Percentiles rank a stretch among this genome's conserved stretches.
Conservation (phyloP, 306 rosid genomes). For the Prunus fruticosa region DNA sequence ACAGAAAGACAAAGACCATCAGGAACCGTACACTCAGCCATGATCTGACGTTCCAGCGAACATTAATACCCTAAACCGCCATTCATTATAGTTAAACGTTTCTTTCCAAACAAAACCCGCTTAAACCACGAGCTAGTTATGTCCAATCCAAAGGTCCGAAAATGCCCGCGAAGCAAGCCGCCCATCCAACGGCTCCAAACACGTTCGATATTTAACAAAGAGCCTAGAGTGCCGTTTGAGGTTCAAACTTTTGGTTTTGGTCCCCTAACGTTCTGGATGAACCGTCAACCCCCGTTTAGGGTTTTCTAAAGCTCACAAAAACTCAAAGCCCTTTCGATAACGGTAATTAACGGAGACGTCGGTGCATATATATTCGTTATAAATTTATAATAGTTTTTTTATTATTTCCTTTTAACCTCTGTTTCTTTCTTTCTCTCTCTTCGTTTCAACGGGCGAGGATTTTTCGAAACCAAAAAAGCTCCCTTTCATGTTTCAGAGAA, state of each 20-base stretch:
- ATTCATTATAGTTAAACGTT: constrained; percentile 22
- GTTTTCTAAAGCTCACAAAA: constrained; percentile 7
- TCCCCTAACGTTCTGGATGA: constrained; percentile 28
- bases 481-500: constrained; percentile 28
- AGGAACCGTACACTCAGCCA: not conserved
- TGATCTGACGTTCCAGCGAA: constrained; percentile 22
- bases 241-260: constrained; percentile 53
- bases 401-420: constrained; percentile 1
- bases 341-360: constrained; percentile 85
- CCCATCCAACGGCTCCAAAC: constrained; percentile 18
- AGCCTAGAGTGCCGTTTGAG: constrained; percentile 74
- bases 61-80: constrained; percentile 14
- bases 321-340: constrained; percentile 21
- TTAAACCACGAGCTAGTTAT: not conserved
- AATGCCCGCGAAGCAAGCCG: constrained; percentile 20
- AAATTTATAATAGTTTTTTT: not conserved
- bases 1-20: not conserved
- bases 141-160: constrained; percentile 45
- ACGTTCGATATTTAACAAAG: constrained; percentile 39
- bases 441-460: constrained; percentile 99
- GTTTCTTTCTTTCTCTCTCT: constrained; percentile 19
- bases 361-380: constrained; percentile 68
- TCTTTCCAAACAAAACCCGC: constrained; percentile 15
- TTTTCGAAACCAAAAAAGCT: constrained; percentile 74
- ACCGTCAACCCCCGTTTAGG: constrained; percentile 49